A percentile compares a stretch with the other conserved stretches of the same genome.
Conservation (phyloP, 2,329 filamentous ascomycete genomes). For the Epichloe scottii region DNA sequence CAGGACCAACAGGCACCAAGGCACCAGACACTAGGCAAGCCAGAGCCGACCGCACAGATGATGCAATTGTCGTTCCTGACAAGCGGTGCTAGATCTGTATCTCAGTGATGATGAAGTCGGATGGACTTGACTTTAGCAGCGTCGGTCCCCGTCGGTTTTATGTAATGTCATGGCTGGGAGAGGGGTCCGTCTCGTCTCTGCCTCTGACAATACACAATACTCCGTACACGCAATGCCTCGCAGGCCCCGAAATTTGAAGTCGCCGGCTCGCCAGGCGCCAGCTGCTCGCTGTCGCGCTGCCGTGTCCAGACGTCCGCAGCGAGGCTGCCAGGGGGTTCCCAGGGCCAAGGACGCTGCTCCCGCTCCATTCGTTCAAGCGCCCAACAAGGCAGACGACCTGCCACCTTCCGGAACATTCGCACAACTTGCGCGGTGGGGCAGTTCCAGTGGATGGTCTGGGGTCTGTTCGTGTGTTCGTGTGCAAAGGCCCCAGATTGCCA, state of each 20-base stretch:
- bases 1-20: background rate
- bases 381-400: background rate
- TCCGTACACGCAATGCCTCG: background rate
- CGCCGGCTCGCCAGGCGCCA: background rate
- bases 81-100: background rate
- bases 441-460: background rate
- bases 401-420: too few relatives aligned
- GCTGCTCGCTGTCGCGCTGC: background rate
- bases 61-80: background rate
- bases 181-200: slow-evolving; percentile 12
- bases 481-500: background rate
- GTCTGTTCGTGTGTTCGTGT: background rate
- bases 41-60: background rate
- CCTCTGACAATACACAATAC: background rate
- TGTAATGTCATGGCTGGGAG: slow-evolving; percentile 24
- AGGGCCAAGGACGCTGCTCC: background rate
- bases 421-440: too few relatives aligned
- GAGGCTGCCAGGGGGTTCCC: background rate
- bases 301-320: background rate
- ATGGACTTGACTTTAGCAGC: slow-evolving; percentile 14
- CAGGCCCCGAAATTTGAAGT: background rate
- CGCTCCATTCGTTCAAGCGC: background rate
- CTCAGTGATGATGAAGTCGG: slow-evolving; percentile 16
- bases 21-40: background rate
- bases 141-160: slow-evolving; percentile 22